A percentile compares a stretch with the other conserved stretches of the same genome.
Conservation (phyloP, 106 monocot species). For the Vanilla planifolia region DNA sequence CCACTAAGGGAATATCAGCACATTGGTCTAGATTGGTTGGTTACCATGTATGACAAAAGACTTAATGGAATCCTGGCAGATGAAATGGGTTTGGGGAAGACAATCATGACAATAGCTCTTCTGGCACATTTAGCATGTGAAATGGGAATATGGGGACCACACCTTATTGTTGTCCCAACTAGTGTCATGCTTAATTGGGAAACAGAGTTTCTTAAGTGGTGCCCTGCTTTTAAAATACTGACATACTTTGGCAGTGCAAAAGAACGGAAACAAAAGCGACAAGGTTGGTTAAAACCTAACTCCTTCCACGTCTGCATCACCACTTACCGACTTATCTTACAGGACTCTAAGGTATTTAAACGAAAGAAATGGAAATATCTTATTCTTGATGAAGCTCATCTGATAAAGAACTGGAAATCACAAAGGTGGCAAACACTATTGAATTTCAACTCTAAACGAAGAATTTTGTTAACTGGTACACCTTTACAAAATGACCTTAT, state of each 20-base stretch:
- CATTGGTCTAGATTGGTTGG: slow-evolving; percentile 98
- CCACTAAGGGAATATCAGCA: slow-evolving; percentile 97
- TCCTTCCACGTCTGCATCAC: slow-evolving; percentile 96
- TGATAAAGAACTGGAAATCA: slow-evolving; percentile 99
- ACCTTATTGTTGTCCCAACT: slow-evolving; percentile 97
- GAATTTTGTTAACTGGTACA: slow-evolving; percentile 93
- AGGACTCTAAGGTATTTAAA: slow-evolving; percentile 96
- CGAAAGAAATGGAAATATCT: slow-evolving; percentile 99
- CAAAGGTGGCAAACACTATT: slow-evolving; percentile 97
- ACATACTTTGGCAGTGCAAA: slow-evolving; percentile 99
- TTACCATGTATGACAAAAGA: slow-evolving; percentile 96
- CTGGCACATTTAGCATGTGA: slow-evolving; percentile 95
- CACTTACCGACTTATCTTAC: slow-evolving; percentile 97
- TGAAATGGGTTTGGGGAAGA: slow-evolving; percentile 99
- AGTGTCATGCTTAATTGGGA: slow-evolving; percentile 99
- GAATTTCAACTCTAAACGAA: slow-evolving; percentile 91
- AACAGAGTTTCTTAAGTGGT: slow-evolving; percentile 98
- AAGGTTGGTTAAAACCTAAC: slow-evolving; percentile 93
- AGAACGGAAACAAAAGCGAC: slow-evolving; percentile 89
- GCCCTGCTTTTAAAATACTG: slow-evolving; percentile 97
- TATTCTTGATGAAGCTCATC: slow-evolving; percentile 97
- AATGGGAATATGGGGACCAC: slow-evolving; percentile 98
- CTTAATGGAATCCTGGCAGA: slow-evolving; percentile 98
- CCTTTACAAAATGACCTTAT: slow-evolving; percentile 99
- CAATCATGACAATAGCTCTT: slow-evolving; percentile 99